Conservation (phyloP, 148 eudicot species). For the Rhododendron griersonianum region DNA sequence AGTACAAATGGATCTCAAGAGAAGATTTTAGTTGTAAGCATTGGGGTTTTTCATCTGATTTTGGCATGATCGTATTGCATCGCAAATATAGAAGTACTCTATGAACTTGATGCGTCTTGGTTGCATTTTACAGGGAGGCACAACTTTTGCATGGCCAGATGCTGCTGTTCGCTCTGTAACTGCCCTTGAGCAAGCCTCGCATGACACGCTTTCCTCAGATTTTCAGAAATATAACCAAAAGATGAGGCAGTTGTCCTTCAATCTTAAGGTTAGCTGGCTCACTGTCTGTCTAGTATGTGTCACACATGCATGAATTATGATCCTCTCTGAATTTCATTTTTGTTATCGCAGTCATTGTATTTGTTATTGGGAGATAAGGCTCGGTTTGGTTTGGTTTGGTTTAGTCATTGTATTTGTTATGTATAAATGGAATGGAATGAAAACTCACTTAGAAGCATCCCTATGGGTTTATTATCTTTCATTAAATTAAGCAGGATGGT, state of each 20-base stretch:
- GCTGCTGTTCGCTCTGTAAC: conserved; percentile 60
- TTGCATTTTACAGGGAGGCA: conserved; percentile 31
- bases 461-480: background rate
- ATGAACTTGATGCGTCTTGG: background rate
- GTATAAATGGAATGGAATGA: background rate
- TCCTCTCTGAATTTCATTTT: background rate
- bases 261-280: conserved; percentile 65
- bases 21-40: conserved; percentile 36
- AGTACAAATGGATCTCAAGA: conserved; percentile 27
- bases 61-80: background rate
- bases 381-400: no score
- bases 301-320: background rate
- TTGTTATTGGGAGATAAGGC: background rate
- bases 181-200: conserved; percentile 79
- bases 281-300: background rate
- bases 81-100: background rate
- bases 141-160: conserved; percentile 61
- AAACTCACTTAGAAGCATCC: background rate
- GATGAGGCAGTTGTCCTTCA: conserved; percentile 66
- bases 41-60: background rate
- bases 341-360: background rate
- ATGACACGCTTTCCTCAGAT: conserved; percentile 64
- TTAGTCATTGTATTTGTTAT: background rate
- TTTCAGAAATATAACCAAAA: conserved; percentile 86
- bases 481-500: background rate